Base-by-base conservation (phyloP, 1,284 basidiomycete species). In the Xerocomus cyaneibrunnescens region DNA sequence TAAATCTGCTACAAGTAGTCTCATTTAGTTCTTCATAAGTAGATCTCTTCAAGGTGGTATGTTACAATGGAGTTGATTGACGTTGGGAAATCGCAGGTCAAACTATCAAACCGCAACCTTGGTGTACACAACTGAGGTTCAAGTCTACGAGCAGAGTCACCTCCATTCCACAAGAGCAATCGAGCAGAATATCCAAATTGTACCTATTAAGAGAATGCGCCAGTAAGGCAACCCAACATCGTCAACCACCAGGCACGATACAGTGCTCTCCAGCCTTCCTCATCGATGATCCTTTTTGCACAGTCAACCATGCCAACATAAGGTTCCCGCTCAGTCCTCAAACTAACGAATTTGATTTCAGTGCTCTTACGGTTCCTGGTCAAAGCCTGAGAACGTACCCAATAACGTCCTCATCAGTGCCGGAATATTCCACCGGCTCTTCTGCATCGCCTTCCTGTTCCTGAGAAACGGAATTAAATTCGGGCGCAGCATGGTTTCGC, bases 181-280 rank as follows among this genome's bases (percentile, higher is more conserved):
- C 41, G 21, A 25, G 6, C n/a, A n/a, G n/a, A n/a, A n/a, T n/a
- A n/a, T n/a, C 36, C 9, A 37, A 19, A 10, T 2, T 28, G 16
- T 14, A 39, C 22, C 22, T 28, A 53, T 54, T 48, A 82, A 56
- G 76, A 77, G 57, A 87, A 78, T 28, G 83, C 81, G 53, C 81
- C 84, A 31, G 70, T 70, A 39, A 89, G 66, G 30, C 83, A 83
- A 32, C 82, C 84, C 38, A 92, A 61, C 64, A 89, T 74, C 2
- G 92, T 93, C 57, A 92, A 72, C 89, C 89, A 94, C 90, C 91
- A 94, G 5, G 87, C 92, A 39, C 92, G 82, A 67, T 90, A 94
- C 54, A 95, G 71, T 5, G 89, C 80, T 55, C 70, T 69, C 74
- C 80, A 81, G 1, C 92, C 92, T 68, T 95, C 92, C 70, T 95